A percentile compares a stretch with the other conserved stretches of the same genome.
phyloP scores from a whole-genome alignment of 305 asterid species.

The Fraxinus angustifolia region DNA sequence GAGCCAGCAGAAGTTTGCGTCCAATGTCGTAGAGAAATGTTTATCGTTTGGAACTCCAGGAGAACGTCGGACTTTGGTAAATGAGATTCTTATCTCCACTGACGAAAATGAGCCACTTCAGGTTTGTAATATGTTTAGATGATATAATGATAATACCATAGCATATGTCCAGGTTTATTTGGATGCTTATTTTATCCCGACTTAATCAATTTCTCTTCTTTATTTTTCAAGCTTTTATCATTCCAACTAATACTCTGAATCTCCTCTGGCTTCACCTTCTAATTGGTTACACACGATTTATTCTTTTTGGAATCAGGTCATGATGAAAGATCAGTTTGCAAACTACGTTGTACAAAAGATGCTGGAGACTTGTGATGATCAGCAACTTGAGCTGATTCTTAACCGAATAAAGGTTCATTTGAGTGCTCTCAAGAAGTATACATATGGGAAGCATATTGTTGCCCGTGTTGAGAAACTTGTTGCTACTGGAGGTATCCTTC shows the following conservation, averaged over 20 bases:
- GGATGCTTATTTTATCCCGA: not conserved
- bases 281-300: not conserved
- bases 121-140: conserved; percentile 32
- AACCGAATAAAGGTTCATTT: conserved; percentile 60
- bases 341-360: conserved; percentile 78
- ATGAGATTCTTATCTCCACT: conserved; percentile 59
- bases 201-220: not conserved
- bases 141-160: not conserved
- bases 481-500: conserved; percentile 63
- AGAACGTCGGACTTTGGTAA: conserved; percentile 54
- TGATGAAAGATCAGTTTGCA: conserved; percentile 80
- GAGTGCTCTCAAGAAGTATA: conserved; percentile 59
- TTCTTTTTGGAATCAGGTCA: conserved; percentile 32
- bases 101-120: conserved; percentile 66
- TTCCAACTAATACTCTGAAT: not conserved
- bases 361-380: conserved; percentile 68
- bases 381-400: conserved; percentile 57
- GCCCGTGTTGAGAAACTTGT: conserved; percentile 82
- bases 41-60: conserved; percentile 57
- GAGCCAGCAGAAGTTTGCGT: conserved; percentile 74
- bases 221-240: not conserved
- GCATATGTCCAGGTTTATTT: not conserved
- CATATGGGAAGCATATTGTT: conserved; percentile 73
- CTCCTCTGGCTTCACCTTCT: not conserved
- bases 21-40: conserved; percentile 74